phyloP scores from a whole-genome alignment of 1,284 basidiomycete species.

The Meira miltonrushii region DNA sequence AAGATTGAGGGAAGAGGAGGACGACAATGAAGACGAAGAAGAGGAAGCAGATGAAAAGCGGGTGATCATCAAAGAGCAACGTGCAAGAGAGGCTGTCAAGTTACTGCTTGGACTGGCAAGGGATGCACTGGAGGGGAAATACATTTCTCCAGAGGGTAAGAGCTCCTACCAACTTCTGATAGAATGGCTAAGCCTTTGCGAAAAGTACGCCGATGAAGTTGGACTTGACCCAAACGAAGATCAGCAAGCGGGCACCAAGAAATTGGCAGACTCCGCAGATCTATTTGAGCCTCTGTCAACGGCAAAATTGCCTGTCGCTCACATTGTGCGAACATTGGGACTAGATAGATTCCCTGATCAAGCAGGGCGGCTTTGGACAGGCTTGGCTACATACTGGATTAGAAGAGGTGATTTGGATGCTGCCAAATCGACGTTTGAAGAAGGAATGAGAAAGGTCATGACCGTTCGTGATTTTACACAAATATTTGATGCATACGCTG shows the following conservation, averaged over 20 bases:
- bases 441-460: slow-evolving; percentile 74
- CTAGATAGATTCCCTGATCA: slow-evolving; percentile 88
- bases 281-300: slow-evolving; percentile 70
- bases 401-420: slow-evolving; percentile 90
- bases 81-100: slow-evolving; percentile 78
- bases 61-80: background rate
- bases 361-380: slow-evolving; percentile 91
- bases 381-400: slow-evolving; percentile 96
- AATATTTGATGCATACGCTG: slow-evolving; percentile 93
- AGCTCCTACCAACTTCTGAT: slow-evolving; percentile 89
- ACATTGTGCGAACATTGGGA: slow-evolving; percentile 78
- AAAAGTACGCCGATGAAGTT: slow-evolving; percentile 84
- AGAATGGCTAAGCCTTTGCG: slow-evolving; percentile 88
- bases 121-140: slow-evolving; percentile 74
- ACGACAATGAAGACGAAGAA: slow-evolving; percentile 18
- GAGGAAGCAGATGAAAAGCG: slow-evolving; percentile 12
- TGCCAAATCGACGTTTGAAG: slow-evolving; percentile 70
- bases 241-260: slow-evolving; percentile 5
- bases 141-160: slow-evolving; percentile 84
- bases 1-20: slow-evolving; percentile 15
- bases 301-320: slow-evolving; percentile 77
- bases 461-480: slow-evolving; percentile 97
- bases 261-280: slow-evolving; percentile 6
- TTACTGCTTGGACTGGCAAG: slow-evolving; percentile 76
- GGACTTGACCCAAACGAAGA: slow-evolving; percentile 74